phyloP scores from a whole-genome alignment of 2,329 filamentous ascomycete species.

The Alternaria arbusti region DNA sequence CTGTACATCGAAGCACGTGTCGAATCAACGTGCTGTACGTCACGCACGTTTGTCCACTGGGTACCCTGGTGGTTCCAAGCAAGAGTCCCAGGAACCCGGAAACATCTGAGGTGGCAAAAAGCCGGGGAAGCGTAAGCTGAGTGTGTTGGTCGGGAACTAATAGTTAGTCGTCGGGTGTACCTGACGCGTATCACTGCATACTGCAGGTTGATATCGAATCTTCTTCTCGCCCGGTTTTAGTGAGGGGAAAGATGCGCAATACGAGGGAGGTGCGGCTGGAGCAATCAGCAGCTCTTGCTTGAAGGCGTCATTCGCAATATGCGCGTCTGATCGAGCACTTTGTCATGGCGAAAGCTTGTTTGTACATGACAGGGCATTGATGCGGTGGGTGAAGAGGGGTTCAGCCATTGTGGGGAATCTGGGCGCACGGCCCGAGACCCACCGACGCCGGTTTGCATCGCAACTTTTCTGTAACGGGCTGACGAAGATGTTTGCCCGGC shows the following conservation, averaged over 20 bases:
- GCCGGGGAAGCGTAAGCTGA: neutral
- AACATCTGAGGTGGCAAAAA: neutral
- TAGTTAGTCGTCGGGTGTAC: neutral
- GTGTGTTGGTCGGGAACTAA: neutral
- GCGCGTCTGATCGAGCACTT: neutral
- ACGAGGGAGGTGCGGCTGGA: neutral
- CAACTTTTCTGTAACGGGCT: conserved; percentile 21
- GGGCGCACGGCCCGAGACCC: conserved; percentile 13
- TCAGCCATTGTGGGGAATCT: neutral
- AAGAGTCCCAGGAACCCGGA: neutral
- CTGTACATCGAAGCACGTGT: neutral
- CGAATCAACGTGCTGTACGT: conserved; percentile 13
- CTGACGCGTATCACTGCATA: neutral
- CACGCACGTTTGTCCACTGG: neutral
- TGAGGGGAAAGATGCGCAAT: neutral
- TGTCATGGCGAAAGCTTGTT: neutral
- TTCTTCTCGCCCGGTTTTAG: neutral
- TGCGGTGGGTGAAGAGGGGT: neutral
- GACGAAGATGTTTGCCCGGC: conserved; percentile 3
- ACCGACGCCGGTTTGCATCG: conserved; percentile 9
- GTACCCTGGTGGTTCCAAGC: neutral
- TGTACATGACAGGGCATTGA: neutral
- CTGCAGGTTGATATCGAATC: neutral
- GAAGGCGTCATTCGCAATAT: neutral
- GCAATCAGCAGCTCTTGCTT: neutral